phyloP scores from a whole-genome alignment of 139 green algal genomes.

The Tetraselmis chui region DNA sequence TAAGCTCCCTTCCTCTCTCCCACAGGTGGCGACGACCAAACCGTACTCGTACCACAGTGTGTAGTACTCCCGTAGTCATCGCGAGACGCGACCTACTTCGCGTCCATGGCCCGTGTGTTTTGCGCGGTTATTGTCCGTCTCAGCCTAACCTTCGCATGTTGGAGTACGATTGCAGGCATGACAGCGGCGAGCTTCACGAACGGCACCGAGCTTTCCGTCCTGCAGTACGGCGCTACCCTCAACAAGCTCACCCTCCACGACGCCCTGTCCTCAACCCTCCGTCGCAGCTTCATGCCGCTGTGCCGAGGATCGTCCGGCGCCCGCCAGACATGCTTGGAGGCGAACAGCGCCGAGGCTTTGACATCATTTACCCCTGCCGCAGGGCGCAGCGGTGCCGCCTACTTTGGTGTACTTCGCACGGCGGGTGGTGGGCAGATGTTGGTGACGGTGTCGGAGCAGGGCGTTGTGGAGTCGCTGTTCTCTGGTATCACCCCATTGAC shows the following conservation, averaged over 20 bases:
- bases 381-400: not conserved
- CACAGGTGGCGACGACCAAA: not conserved
- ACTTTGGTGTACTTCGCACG: not conserved
- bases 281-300: not conserved
- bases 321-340: not conserved
- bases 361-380: not conserved
- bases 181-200: not conserved
- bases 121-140: not conserved
- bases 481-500: not conserved
- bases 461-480: not conserved
- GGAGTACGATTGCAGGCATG: not conserved
- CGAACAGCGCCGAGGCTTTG: not conserved
- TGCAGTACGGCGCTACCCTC: not conserved
- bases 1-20: not conserved
- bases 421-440: not conserved
- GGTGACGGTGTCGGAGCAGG: not conserved
- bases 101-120: not conserved
- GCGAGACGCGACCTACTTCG: too few relatives aligned
- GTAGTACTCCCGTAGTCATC: too few relatives aligned
- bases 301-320: not conserved
- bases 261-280: not conserved
- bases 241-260: not conserved
- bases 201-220: not conserved
- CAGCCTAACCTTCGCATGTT: too few relatives aligned
- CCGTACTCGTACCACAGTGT: not conserved